phyloP scores from a whole-genome alignment of 768 basidiomycete genomes.

The Boletus patriciae region DNA sequence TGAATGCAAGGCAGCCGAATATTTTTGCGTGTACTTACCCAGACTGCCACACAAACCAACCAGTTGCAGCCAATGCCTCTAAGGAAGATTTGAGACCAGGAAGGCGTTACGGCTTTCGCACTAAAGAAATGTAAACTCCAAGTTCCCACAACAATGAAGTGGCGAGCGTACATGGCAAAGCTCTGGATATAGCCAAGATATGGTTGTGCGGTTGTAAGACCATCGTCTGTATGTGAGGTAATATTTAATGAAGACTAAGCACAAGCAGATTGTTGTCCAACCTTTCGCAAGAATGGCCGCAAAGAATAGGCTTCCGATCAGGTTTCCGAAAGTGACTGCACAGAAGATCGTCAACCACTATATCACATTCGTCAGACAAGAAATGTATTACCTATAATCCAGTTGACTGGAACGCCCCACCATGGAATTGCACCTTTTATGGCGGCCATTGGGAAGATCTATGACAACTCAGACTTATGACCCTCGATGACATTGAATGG shows the following conservation, averaged over 20 bases:
- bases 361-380: neutral
- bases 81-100: slow-evolving; percentile 73
- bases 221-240: slow-evolving; percentile 45
- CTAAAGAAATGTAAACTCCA: slow-evolving; percentile 34
- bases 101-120: slow-evolving; percentile 60
- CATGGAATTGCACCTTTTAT: slow-evolving; percentile 61
- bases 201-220: slow-evolving; percentile 57
- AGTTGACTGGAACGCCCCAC: slow-evolving; percentile 70
- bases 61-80: slow-evolving; percentile 77
- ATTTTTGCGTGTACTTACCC: slow-evolving; percentile 46
- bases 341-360: slow-evolving; percentile 3
- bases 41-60: slow-evolving; percentile 71
- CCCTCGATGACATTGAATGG: neutral
- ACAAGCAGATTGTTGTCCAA: slow-evolving; percentile 33
- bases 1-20: neutral
- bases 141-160: neutral
- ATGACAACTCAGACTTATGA: neutral
- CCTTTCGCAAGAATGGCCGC: slow-evolving; percentile 64
- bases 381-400: slow-evolving; percentile 56
- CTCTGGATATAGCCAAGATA: slow-evolving; percentile 52
- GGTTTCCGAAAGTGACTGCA: slow-evolving; percentile 68
- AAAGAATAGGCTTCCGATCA: slow-evolving; percentile 69
- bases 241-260: neutral
- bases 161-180: slow-evolving; percentile 56
- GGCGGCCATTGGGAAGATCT: slow-evolving; percentile 72